These are phyloP conservation scores for Selenicereus undatus DNA, from an alignment of 148 eudicot genomes.

Conservation along the genomic window DNA sequence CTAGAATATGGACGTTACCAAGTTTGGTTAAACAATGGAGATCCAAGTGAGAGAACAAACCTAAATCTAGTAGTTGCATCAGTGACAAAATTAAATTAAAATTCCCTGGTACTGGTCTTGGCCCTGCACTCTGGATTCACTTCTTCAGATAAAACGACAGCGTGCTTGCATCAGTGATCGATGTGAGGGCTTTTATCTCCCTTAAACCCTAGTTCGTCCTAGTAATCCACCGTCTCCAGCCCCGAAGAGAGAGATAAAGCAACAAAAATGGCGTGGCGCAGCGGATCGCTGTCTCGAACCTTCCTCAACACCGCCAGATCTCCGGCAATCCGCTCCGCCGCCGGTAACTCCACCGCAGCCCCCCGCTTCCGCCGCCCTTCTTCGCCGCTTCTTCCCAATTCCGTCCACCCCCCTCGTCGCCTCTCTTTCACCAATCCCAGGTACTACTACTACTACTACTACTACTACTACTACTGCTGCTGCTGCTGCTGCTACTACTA, in stretches of 20 bases:
- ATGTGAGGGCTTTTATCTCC: not conserved
- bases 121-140: too few species aligned
- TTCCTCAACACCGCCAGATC: conserved; percentile 36
- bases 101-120: too few species aligned
- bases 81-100: too few species aligned
- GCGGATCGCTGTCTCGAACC: conserved; percentile 38
- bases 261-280: conserved; percentile 38
- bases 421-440: conserved; percentile 32
- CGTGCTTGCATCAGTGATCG: not conserved
- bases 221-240: not conserved
- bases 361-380: conserved; percentile 33
- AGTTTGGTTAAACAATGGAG: too few species aligned
- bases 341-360: conserved; percentile 22
- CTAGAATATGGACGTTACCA: too few species aligned
- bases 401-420: conserved; percentile 26
- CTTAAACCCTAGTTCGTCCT: conserved; percentile 9
- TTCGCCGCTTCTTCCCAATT: conserved; percentile 14
- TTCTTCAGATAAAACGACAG: not conserved
- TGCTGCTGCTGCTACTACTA: conserved; percentile 1
- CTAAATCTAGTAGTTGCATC: too few species aligned
- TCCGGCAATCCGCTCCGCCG: conserved; percentile 19
- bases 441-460: conserved; percentile 9
- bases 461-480: not conserved
- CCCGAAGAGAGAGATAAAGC: not conserved
- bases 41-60: too few species aligned